Conservation (phyloP, 352 stramenopile genomes). For the Globisporangium radiosum region DNA sequence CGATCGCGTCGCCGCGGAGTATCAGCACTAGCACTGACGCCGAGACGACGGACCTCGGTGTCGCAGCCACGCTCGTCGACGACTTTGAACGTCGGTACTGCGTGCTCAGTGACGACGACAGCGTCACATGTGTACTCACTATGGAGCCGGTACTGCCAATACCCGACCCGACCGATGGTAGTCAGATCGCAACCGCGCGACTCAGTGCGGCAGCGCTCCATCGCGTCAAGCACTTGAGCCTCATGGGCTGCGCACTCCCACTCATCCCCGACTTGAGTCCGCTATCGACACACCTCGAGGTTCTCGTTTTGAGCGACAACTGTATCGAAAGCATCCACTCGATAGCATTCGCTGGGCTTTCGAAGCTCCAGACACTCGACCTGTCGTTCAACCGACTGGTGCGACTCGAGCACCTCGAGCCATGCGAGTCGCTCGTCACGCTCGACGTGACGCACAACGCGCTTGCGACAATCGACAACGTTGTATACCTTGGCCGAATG, state of each 20-base stretch:
- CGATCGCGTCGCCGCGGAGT: not conserved
- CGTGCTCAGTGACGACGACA: slow-evolving; percentile 25
- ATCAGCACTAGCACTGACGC: not conserved
- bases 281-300: slow-evolving; percentile 38
- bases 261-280: slow-evolving; percentile 33
- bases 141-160: slow-evolving; percentile 32
- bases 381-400: slow-evolving; percentile 63
- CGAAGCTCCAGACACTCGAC: slow-evolving; percentile 42
- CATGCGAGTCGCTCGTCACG: slow-evolving; percentile 23
- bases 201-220: slow-evolving; percentile 1
- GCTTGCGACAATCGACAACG: slow-evolving; percentile 48
- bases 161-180: not conserved
- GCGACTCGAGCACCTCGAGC: slow-evolving; percentile 35
- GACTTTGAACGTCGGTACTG: slow-evolving; percentile 62
- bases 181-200: slow-evolving; percentile 6
- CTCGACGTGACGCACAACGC: slow-evolving; percentile 65
- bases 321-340: slow-evolving; percentile 34
- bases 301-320: slow-evolving; percentile 71
- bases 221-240: slow-evolving; percentile 35
- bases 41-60: slow-evolving; percentile 25
- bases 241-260: slow-evolving; percentile 50
- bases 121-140: slow-evolving; percentile 24
- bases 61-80: slow-evolving; percentile 24
- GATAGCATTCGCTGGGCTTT: slow-evolving; percentile 22
- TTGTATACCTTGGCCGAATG: slow-evolving; percentile 26